A percentile compares a stretch with the other conserved stretches of the same genome.
Evolutionary conservation across 208 protist genomes (phyloP).

Genomic region (Wallacemonas sp.): DNA sequence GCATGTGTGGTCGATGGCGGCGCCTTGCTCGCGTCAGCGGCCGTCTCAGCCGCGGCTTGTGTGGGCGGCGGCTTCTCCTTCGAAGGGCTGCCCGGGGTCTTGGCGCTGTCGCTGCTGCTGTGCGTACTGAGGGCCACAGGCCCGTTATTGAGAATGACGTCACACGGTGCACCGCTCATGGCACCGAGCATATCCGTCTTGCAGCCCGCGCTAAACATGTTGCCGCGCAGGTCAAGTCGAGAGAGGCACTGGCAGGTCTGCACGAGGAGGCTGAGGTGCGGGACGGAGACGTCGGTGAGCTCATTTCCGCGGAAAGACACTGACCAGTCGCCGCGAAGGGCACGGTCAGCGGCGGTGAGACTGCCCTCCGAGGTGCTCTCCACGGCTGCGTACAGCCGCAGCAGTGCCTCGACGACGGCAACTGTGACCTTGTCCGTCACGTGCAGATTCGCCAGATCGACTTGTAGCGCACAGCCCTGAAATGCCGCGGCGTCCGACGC

Average conservation of each 20-base stretch:
- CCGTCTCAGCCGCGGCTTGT: neutral
- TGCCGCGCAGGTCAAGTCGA: constrained; percentile 31
- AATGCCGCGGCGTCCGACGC: neutral
- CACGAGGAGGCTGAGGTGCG: constrained; percentile 53
- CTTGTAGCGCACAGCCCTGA: neutral
- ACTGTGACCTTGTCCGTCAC: constrained; percentile 54
- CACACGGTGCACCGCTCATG: constrained; percentile 9
- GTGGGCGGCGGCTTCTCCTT: neutral
- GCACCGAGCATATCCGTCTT: constrained; percentile 18
- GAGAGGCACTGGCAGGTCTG: constrained; percentile 32
- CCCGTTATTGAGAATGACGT: neutral
- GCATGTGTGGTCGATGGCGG: neutral
- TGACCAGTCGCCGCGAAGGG: constrained; percentile 22
- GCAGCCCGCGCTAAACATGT: constrained; percentile 24
- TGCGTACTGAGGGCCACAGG: neutral
- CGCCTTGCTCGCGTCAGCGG: neutral
- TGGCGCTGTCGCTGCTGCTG: constrained; percentile 7
- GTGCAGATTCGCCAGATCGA: constrained; percentile 28
- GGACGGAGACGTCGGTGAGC: constrained; percentile 43
- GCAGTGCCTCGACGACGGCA: constrained; percentile 55
- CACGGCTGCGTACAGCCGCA: constrained; percentile 31
- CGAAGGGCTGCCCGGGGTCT: neutral
- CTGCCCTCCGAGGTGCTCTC: neutral
- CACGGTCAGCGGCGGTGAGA: constrained; percentile 11
- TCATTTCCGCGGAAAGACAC: constrained; percentile 33